phyloP scores from a whole-genome alignment of 805 yeast species.

The Clavispora vitiphila region DNA sequence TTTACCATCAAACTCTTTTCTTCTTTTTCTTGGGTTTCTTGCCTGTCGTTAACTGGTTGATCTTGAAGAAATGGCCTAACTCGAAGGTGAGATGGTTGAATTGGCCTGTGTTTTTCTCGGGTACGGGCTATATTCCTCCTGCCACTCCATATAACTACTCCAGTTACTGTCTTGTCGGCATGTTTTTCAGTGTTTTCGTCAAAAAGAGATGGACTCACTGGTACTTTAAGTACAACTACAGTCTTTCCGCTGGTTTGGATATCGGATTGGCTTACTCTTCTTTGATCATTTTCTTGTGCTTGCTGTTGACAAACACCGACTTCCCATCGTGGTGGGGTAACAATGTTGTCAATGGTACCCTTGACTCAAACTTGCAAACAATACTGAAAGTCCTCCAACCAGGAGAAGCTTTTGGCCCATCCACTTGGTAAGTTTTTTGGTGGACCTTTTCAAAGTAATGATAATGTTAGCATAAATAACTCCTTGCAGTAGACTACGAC shows the following conservation, averaged over 20 bases:
- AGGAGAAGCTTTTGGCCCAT: conserved; percentile 47
- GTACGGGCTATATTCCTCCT: conserved; percentile 65
- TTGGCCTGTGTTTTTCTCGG: conserved; percentile 41
- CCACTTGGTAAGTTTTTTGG: conserved; percentile 35
- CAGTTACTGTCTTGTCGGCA: conserved; percentile 42
- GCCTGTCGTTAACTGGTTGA: conserved; percentile 35
- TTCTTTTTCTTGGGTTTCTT: conserved; percentile 35
- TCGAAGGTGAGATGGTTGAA: conserved; percentile 25
- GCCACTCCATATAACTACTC: conserved; percentile 67
- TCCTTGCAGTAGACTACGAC: not conserved
- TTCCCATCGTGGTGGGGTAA: conserved; percentile 66
- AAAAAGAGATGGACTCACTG: conserved; percentile 40
- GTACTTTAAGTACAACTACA: conserved; percentile 42
- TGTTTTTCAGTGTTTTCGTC: conserved; percentile 33
- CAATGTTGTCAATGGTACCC: conserved; percentile 34
- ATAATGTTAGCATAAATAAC: not conserved
- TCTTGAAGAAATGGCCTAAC: conserved; percentile 40
- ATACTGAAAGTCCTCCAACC: conserved; percentile 21
- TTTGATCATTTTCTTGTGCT: conserved; percentile 34
- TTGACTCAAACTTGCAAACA: conserved; percentile 33
- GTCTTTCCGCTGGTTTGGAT: conserved; percentile 42
- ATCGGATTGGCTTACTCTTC: conserved; percentile 40
- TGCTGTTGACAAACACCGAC: conserved; percentile 18
- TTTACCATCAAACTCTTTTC: conserved; percentile 20
- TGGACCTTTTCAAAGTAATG: not conserved